Evolutionary conservation across 2,329 filamentous ascomycete species (phyloP).

Genomic region (Penicillium frequentans): DNA sequence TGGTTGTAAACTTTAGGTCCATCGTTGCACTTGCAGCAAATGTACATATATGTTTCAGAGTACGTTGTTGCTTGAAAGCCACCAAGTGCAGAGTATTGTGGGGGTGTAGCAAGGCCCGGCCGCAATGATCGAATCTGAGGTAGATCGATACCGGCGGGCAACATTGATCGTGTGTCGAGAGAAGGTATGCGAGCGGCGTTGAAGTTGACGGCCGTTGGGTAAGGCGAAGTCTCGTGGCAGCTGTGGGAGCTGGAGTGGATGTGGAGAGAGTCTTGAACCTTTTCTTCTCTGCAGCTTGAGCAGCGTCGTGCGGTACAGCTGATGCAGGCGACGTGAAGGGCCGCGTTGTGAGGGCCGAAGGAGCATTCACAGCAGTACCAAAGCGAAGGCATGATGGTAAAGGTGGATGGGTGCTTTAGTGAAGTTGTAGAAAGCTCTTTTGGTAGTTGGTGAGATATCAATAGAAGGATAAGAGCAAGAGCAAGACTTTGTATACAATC

Average conservation of each 20-base stretch:
- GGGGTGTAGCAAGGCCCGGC: not conserved
- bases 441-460: not conserved
- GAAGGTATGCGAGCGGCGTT: not conserved
- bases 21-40: slow-evolving; percentile 41
- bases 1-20: slow-evolving; percentile 39
- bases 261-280: slow-evolving; percentile 3
- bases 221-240: slow-evolving; percentile 16
- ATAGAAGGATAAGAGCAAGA: not conserved
- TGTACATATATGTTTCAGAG: slow-evolving; percentile 29
- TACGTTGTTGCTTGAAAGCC: slow-evolving; percentile 9
- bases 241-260: slow-evolving; percentile 9
- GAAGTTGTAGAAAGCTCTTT: not conserved
- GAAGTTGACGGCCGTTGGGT: slow-evolving; percentile 15
- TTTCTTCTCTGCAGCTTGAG: slow-evolving; percentile 15
- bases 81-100: not conserved
- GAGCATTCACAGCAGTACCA: slow-evolving; percentile 39
- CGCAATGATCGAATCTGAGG: slow-evolving; percentile 14
- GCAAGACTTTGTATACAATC: not conserved
- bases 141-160: slow-evolving; percentile 12
- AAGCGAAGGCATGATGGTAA: slow-evolving; percentile 17
- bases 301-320: slow-evolving; percentile 27
- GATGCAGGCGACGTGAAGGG: slow-evolving; percentile 27
- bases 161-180: slow-evolving; percentile 7
- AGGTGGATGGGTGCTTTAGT: not conserved
- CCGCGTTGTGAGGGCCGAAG: slow-evolving; percentile 32